Evolutionary conservation across 2,329 filamentous ascomycete genomes (phyloP), one percentile per base, ranked within the genome.

Genomic region (Chrysoporthe austroafricana): DNA sequence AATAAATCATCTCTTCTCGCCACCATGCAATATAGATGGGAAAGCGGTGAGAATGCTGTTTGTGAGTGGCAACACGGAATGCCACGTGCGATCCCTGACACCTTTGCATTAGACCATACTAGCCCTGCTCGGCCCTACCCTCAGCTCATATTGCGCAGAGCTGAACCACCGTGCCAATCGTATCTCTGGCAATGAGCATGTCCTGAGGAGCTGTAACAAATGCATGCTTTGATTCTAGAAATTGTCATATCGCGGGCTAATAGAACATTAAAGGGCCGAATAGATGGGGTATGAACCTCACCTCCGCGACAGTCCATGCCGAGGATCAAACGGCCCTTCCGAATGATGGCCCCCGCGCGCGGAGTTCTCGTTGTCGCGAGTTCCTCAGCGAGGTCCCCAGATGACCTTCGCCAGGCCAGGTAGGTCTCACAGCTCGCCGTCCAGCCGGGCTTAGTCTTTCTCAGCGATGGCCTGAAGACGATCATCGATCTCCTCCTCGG

Each of bases 401-500:
- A 58, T 68, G 57, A 54, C 62, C 54, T 64, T 39, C 42, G 54
- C 60, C 52, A 60, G 58, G 59, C 42, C 44, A 36, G 57, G 21
- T 54, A 21, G 57, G 21, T 54, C 21, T 52, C 42, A 59, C 39
- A n/a, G 21, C 26, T 52, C 48, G 34, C 72, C 75, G 70, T 54
- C 43, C 42, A 36, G 39, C 71, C 72, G 75, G 70, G 75, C 78
- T 89, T 87, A 99, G 83, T 99, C 96, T 88, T 97, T 98, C 86
- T 99, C 96, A 68, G 94, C 94, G 80, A 99, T 99, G 66, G 95
- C 94, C 82, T 98, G 94, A 84, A 99, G 88, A 81, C 96, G 89
- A 83, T 98, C 96, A 76, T 99, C 96, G 79, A 99, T 97, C 88
- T 99, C 95, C 46, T 98, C 94, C 82, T 97, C 95, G 42, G 92